Evolutionary conservation across 345 rosid species (phyloP).

Genomic region (Reutealis trisperma): DNA sequence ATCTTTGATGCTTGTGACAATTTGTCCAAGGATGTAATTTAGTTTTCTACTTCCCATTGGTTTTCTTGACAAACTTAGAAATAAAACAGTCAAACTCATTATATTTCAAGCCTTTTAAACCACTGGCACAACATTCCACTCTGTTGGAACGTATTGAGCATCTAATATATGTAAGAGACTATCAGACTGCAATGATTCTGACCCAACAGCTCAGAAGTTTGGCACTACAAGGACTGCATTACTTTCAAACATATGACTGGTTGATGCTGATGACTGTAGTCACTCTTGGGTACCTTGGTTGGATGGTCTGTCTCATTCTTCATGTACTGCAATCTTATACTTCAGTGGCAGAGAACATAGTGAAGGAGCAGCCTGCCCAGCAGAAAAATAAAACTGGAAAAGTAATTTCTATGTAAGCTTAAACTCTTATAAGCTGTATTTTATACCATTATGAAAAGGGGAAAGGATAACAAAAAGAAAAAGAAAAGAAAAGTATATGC

Average conservation of each 20-base stretch:
- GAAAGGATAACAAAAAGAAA: conserved; percentile 4
- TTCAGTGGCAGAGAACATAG: conserved; percentile 51
- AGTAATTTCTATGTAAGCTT: conserved; percentile 62
- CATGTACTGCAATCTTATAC: conserved; percentile 89
- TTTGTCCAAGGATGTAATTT: neutral
- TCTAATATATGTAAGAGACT: conserved; percentile 51
- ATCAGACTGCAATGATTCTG: conserved; percentile 65
- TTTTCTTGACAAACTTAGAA: conserved; percentile 66
- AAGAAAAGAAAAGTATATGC: neutral
- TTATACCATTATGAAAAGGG: neutral
- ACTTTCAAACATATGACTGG: conserved; percentile 97
- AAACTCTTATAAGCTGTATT: conserved; percentile 27
- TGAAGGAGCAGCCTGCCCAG: conserved; percentile 47
- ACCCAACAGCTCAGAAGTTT: conserved; percentile 74
- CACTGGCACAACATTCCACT: conserved; percentile 50
- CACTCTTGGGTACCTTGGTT: conserved; percentile 86
- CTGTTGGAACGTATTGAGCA: conserved; percentile 61
- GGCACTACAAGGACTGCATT: conserved; percentile 87
- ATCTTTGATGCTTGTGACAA: conserved; percentile 4
- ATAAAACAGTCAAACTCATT: conserved; percentile 72
- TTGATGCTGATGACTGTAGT: conserved; percentile 85
- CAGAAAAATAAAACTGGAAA: conserved; percentile 56
- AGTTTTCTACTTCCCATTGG: conserved; percentile 15
- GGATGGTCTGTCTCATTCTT: conserved; percentile 84
- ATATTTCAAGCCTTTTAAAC: conserved; percentile 79